Conservation (phyloP, 2,329 filamentous ascomycete species). For the Fusarium tanahbumbuense region DNA sequence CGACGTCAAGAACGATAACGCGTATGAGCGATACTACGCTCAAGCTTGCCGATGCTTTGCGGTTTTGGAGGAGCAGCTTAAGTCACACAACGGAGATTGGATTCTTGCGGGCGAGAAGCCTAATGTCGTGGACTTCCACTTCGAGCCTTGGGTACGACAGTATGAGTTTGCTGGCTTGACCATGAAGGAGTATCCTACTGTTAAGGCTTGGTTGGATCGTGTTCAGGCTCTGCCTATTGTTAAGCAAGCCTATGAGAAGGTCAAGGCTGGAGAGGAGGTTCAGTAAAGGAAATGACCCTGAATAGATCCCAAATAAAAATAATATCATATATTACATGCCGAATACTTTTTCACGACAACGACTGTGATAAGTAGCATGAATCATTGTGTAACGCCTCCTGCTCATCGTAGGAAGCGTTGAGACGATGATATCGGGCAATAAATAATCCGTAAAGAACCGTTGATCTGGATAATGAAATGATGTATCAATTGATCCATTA, state of each 20-base stretch:
- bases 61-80: slow-evolving; percentile 21
- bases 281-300: neutral
- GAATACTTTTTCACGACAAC: neutral
- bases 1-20: slow-evolving; percentile 17
- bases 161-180: slow-evolving; percentile 3
- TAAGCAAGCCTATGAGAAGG: slow-evolving; percentile 11
- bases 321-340: neutral
- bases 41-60: slow-evolving; percentile 10
- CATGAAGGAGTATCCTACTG: neutral
- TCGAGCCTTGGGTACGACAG: slow-evolving; percentile 24
- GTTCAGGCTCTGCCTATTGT: slow-evolving; percentile 9
- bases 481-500: no score
- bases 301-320: neutral
- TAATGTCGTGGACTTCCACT: slow-evolving; percentile 27
- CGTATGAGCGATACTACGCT: slow-evolving; percentile 11
- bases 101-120: slow-evolving; percentile 7
- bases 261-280: slow-evolving; percentile 21
- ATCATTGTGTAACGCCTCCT: neutral
- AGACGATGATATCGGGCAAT: neutral
- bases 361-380: fast-evolving
- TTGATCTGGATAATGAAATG: no score
- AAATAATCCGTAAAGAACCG: neutral
- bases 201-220: slow-evolving; percentile 21
- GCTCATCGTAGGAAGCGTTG: neutral
- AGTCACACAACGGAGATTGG: slow-evolving; percentile 15